Base-by-base conservation (phyloP, 805 yeast species). In the Metschnikowia colocasiae region DNA sequence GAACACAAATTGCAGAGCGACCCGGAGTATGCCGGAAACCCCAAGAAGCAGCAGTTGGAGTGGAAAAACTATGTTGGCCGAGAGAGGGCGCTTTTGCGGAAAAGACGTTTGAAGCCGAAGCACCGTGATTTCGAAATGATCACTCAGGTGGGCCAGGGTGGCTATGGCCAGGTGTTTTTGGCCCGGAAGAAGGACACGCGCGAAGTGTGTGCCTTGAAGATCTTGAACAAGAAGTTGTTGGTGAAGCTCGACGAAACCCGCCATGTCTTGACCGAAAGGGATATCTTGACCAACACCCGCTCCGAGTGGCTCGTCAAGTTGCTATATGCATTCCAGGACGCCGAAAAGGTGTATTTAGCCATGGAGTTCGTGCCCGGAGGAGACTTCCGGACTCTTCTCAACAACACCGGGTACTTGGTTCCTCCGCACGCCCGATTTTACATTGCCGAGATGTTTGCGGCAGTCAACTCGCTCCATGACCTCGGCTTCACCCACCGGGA, bases 341-440 rank as follows among this genome's bases (percentile, higher is more conserved):
- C 83, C 0, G 91, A 87, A 52, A 87, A 86, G 60, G 87, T 94
- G 26, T 94, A 88, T 59, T 74, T 94, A 60, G 99, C 99, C 2
- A 94, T 94, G 99, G 99, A 94, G 65, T 94, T 87, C 66, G 99
- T 94, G n/a, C 97, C 99, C 7, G 99, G 99, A 49, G 99, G 99
- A 45, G 99, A 94, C 64, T 94, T 88, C 73, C 83, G 99, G 62
- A 94, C 99, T 0, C 71, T 94, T 50, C 78, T 94, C 54, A 91
- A 90, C 65, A 92, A 91, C 64, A 92, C 98, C 5, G 96, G 96
- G 30, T 87, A 86, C 48, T 73, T 94, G 56, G 87, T 88, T 51
- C 96, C 98, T 2, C 90, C 95, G 3, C 99, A 94, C 62, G 95
- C 98, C 0, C 79, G 98, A 49, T 94, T 94, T 69, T 94, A 94